A percentile compares a stretch with the other conserved stretches of the same genome.
Evolutionary conservation across 306 rosid genomes (phyloP).

Genomic region (Cucurbita maxima): DNA sequence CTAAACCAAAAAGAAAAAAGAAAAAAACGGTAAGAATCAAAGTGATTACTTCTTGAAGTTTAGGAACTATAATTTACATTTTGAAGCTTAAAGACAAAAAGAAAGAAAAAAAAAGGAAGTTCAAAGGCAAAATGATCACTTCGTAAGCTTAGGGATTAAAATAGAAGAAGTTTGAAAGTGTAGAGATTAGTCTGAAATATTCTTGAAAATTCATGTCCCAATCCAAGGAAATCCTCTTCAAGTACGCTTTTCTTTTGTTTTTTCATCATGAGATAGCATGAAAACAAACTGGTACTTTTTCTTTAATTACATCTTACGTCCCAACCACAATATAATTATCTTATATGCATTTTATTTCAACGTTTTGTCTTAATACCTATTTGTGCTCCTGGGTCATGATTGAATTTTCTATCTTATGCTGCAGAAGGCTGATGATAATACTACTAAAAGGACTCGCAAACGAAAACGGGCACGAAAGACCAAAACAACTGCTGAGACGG

Average conservation of each 20-base stretch:
- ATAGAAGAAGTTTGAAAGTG: too few relatives aligned
- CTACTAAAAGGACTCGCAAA: conserved; percentile 7
- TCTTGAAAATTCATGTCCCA: too few relatives aligned
- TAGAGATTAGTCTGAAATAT: too few relatives aligned
- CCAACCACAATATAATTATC: background rate
- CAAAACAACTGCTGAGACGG: background rate
- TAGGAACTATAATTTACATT: too few relatives aligned
- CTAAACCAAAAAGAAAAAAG: too few relatives aligned
- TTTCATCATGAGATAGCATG: background rate
- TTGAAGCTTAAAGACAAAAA: too few relatives aligned
- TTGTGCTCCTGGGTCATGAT: background rate
- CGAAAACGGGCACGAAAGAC: conserved; percentile 19
- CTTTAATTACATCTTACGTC: background rate
- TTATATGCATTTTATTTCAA: background rate
- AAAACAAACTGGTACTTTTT: background rate
- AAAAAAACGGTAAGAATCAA: too few relatives aligned
- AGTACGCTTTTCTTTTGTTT: background rate
- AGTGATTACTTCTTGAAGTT: too few relatives aligned
- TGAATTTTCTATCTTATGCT: background rate
- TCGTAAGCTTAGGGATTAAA: too few relatives aligned
- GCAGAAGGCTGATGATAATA: conserved; percentile 7
- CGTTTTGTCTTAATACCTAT: background rate
- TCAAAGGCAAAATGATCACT: too few relatives aligned
- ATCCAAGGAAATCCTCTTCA: background rate
- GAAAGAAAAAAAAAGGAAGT: too few relatives aligned